These are phyloP conservation scores for Seiridium unicorne DNA, from an alignment of 2,329 filamentous ascomycete species.

Conservation along the genomic window DNA sequence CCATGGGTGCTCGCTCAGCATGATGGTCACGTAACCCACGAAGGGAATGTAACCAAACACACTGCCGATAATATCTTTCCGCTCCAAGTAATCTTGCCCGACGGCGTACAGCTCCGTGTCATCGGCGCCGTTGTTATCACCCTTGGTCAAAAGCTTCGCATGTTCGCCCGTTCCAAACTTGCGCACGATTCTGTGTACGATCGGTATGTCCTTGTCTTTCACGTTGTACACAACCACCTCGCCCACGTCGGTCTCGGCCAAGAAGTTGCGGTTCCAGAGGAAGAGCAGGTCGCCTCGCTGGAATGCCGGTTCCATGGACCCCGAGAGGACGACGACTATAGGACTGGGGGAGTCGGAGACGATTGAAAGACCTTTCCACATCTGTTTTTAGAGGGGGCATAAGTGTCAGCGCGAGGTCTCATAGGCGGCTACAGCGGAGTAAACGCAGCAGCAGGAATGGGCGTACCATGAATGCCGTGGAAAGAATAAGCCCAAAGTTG, in stretches of 20 bases:
- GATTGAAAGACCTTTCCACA: constrained; percentile 88
- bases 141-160: constrained; percentile 87
- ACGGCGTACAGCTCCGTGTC: constrained; percentile 86
- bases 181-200: constrained; percentile 89
- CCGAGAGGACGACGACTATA: constrained; percentile 80
- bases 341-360: constrained; percentile 72
- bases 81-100: constrained; percentile 82
- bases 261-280: constrained; percentile 70
- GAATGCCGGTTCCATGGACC: constrained; percentile 83
- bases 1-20: constrained; percentile 95
- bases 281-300: constrained; percentile 75
- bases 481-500: constrained; percentile 88
- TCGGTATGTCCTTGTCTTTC: constrained; percentile 91
- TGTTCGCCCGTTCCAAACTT: constrained; percentile 61
- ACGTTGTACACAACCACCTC: constrained; percentile 74
- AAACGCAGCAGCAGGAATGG: background rate
- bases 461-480: constrained; percentile 82
- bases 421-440: background rate
- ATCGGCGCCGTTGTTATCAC: constrained; percentile 92
- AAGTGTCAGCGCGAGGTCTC: constrained; percentile 13
- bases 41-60: constrained; percentile 91
- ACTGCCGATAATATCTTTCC: constrained; percentile 89
- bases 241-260: constrained; percentile 54
- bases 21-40: constrained; percentile 94
- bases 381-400: constrained; percentile 33